phyloP scores from a whole-genome alignment of 345 rosid species.

The Psidium guajava region DNA sequence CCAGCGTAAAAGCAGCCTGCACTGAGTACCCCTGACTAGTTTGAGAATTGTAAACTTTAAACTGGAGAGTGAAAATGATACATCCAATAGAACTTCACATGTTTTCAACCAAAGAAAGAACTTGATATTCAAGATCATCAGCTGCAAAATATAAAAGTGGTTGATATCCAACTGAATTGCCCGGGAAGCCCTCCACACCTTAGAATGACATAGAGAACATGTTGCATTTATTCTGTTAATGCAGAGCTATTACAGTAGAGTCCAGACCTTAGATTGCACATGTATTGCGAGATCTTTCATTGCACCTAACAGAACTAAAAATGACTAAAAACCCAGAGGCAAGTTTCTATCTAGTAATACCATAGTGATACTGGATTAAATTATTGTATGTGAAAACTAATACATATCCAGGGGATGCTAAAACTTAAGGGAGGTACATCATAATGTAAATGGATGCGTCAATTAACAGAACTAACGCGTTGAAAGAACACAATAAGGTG shows the following conservation, averaged over 20 bases:
- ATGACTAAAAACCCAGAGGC: neutral
- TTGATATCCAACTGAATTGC: constrained; percentile 43
- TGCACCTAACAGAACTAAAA: neutral
- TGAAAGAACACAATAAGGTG: neutral
- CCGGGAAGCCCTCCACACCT: constrained; percentile 84
- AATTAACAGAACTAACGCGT: neutral
- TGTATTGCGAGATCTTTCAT: neutral
- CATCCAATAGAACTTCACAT: neutral
- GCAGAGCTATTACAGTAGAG: neutral
- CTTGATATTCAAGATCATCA: constrained; percentile 86
- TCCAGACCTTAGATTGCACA: neutral
- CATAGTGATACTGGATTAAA: neutral
- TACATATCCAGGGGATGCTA: neutral
- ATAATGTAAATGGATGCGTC: neutral
- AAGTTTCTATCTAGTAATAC: neutral
- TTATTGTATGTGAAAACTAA: neutral
- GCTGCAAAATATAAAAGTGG: constrained; percentile 64
- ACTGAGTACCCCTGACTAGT: constrained; percentile 5
- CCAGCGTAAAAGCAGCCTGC: constrained; percentile 73
- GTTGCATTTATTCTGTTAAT: neutral
- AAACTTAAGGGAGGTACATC: neutral
- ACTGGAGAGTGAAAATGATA: neutral
- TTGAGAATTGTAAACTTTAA: neutral
- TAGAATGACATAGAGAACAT: constrained; percentile 83
- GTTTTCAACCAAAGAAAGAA: constrained; percentile 7